A percentile compares a stretch with the other conserved stretches of the same genome.
These are phyloP conservation scores for Schizothecium vesticola DNA, from an alignment of 495 filamentous ascomycete species.

Conservation along the genomic window DNA sequence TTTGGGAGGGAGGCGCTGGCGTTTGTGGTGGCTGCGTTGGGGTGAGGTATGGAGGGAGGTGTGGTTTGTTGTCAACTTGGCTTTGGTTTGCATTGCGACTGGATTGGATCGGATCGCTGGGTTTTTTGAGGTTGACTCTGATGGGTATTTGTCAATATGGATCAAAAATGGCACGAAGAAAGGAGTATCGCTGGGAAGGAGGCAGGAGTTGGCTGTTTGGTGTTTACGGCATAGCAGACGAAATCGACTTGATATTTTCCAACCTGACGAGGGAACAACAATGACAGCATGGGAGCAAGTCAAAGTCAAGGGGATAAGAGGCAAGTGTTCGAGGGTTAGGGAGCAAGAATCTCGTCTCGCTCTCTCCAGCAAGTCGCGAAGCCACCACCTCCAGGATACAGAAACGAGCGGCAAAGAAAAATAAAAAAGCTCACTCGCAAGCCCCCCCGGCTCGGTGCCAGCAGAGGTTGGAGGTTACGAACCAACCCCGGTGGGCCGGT, in stretches of 20 bases:
- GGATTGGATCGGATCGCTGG: background rate
- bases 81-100: background rate
- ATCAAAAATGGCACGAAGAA: background rate
- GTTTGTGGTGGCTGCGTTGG: conserved; percentile 48
- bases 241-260: background rate
- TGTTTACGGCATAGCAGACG: background rate
- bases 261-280: too few species aligned
- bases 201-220: background rate
- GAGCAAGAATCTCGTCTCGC: background rate
- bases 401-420: background rate
- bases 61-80: background rate
- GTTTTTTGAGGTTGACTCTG: background rate
- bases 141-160: background rate
- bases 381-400: background rate
- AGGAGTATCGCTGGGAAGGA: background rate
- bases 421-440: background rate
- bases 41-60: background rate
- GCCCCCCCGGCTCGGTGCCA: background rate
- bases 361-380: background rate
- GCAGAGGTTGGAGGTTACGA: background rate
- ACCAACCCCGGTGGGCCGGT: background rate
- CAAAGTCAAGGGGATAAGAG: background rate
- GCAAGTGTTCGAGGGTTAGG: background rate
- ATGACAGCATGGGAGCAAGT: too few species aligned
- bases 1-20: conserved; percentile 49